Base-by-base conservation (phyloP, 2,329 filamentous ascomycete genomes). In the Torrubiella hemipterigena region DNA sequence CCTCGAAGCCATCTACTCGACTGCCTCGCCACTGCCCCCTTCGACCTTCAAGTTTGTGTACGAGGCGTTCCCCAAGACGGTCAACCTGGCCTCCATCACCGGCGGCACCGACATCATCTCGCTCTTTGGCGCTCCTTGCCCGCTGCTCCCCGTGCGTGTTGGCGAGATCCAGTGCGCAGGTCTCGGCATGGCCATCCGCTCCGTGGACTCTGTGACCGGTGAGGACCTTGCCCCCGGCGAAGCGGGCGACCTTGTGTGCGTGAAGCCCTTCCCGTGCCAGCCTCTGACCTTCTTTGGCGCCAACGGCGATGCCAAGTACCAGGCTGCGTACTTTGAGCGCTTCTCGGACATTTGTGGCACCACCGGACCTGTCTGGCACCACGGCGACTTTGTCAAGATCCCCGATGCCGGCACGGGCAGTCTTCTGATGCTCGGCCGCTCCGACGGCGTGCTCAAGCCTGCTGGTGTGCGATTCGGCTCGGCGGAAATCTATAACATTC, bases 81-180 rank as follows among this genome's bases (percentile, higher is more conserved):
- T 96, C 42, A 89, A 95, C 54, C 73, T 96, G 7, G 85, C 78
- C 29, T 93, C 83, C 34, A 96, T 98, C 48, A 96, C 89, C 0
- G 91, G 91, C 22, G 91, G 89, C 30, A 96, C 89, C 4, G 91
- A 98, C 51, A 96, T 96, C 45, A 84, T 96, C 41, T 94, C 87
- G 1, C 73, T 96, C 20, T 98, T 96, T 47, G 89, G 87, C 26
- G 79, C 84, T 0, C 82, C 86, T 1, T 89, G 80, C 33, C 80
- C 81, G 0, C 64, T 87, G 4, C 63, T 83, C 2, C 81, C 82
- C 2, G 81, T 89, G 14, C 64, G 74, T 40, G 63, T 64, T 2
- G 82, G 82, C 16, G 77, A 86, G 49, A 83, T 87, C 29, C 82
- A 89, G 53, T 82, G 79, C 38, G 73, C 76, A 8, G 81, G 78